These are phyloP conservation scores for Aspergillus sp. DNA, from an alignment of 2,329 filamentous ascomycete species.

Conservation along the genomic window DNA sequence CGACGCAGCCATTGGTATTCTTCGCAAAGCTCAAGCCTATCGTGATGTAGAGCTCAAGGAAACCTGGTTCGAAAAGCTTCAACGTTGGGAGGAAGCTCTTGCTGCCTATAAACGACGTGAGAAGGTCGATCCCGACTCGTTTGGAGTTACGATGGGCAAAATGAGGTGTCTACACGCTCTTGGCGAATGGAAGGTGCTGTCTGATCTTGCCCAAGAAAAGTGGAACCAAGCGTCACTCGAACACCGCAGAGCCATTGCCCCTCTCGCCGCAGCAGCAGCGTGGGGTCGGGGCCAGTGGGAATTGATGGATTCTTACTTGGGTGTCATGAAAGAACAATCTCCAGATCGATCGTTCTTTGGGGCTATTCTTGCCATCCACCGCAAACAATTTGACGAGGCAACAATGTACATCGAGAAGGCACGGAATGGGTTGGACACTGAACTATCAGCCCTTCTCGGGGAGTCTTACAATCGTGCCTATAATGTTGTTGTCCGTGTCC, in stretches of 20 bases:
- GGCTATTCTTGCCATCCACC: slow-evolving; percentile 88
- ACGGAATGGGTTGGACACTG: slow-evolving; percentile 88
- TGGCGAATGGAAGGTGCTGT: slow-evolving; percentile 94
- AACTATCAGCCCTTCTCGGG: slow-evolving; percentile 91
- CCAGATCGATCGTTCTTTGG: slow-evolving; percentile 97
- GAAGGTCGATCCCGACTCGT: slow-evolving; percentile 66
- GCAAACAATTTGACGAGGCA: slow-evolving; percentile 91
- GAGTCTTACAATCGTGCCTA: slow-evolving; percentile 98
- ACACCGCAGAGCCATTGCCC: slow-evolving; percentile 84
- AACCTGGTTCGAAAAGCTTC: slow-evolving; percentile 98
- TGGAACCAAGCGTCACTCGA: slow-evolving; percentile 88
- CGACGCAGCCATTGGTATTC: slow-evolving; percentile 94
- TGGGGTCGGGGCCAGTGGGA: slow-evolving; percentile 98
- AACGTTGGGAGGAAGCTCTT: slow-evolving; percentile 96
- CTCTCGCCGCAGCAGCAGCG: slow-evolving; percentile 87
- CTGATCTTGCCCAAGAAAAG: slow-evolving; percentile 81
- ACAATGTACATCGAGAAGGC: slow-evolving; percentile 85
- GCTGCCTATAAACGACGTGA: slow-evolving; percentile 88
- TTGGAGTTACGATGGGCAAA: slow-evolving; percentile 98
- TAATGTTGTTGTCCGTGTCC: slow-evolving; percentile 93
- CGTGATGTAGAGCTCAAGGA: slow-evolving; percentile 94
- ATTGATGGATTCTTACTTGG: slow-evolving; percentile 94
- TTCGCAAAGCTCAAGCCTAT: slow-evolving; percentile 92
- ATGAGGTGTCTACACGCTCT: slow-evolving; percentile 96
- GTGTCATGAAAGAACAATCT: slow-evolving; percentile 88